phyloP scores from a whole-genome alignment of 1,284 basidiomycete genomes.

The Chalciporus sp. region DNA sequence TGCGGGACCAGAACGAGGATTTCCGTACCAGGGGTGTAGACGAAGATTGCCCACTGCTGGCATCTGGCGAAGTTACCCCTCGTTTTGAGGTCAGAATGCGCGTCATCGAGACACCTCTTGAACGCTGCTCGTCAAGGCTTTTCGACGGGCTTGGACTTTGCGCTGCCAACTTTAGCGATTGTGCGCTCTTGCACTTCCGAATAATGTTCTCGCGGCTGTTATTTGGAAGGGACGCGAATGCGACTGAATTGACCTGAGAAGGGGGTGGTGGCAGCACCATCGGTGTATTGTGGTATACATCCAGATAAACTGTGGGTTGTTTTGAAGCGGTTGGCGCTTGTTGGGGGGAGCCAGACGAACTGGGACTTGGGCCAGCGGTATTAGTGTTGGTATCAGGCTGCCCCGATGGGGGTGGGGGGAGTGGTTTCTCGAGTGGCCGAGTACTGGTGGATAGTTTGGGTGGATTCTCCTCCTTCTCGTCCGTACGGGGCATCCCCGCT shows the following conservation, averaged over 20 bases:
- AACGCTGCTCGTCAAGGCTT: conserved; percentile 38
- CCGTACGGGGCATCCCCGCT: conserved; percentile 23
- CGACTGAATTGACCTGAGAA: conserved; percentile 25
- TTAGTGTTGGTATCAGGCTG: background rate
- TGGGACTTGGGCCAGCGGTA: conserved; percentile 3
- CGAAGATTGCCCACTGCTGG: conserved; percentile 17
- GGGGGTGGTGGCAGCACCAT: conserved; percentile 7
- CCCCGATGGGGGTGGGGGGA: conserved; percentile 60
- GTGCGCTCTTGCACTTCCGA: conserved; percentile 32
- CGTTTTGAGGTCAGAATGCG: conserved; percentile 44
- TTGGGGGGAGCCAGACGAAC: conserved; percentile 20
- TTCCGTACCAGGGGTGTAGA: conserved; percentile 51
- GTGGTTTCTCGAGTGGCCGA: conserved; percentile 58
- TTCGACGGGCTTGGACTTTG: conserved; percentile 3
- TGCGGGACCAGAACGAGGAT: conserved; percentile 57
- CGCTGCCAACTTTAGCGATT: conserved; percentile 16
- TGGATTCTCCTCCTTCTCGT: conserved; percentile 32
- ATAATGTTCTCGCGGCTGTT: conserved; percentile 19
- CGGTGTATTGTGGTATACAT: conserved; percentile 27
- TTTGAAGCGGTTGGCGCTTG: conserved; percentile 13
- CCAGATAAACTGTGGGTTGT: conserved; percentile 22
- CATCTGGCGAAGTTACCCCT: conserved; percentile 37
- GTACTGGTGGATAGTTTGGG: conserved; percentile 21
- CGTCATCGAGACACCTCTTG: conserved; percentile 47
- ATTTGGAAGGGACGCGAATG: conserved; percentile 21